Evolutionary conservation across 345 rosid species (phyloP).

Genomic region (Carallia brachiata): DNA sequence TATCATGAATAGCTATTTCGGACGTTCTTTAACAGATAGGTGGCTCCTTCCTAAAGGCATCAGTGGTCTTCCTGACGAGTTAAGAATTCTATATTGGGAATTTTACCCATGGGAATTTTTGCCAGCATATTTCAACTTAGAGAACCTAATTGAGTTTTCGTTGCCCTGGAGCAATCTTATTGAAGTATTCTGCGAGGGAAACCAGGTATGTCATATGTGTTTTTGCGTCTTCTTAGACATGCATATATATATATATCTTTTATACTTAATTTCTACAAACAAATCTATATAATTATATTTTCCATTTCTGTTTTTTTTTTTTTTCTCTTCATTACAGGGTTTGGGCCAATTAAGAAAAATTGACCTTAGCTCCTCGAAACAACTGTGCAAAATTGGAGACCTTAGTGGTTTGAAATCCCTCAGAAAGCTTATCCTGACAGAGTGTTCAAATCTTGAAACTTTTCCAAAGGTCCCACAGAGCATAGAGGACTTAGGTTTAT

Average conservation of each 20-base stretch:
- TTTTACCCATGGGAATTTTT: constrained; percentile 3
- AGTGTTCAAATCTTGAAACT: constrained; percentile 27
- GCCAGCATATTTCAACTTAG: constrained; percentile 5
- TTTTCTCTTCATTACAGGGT: background rate
- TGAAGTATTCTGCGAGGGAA: background rate
- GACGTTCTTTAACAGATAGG: background rate
- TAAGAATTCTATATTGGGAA: constrained; percentile 8
- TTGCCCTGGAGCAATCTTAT: background rate
- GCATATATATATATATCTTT: too few relatives aligned
- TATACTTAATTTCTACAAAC: too few relatives aligned
- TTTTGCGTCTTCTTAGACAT: background rate
- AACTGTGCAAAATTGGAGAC: constrained; percentile 15
- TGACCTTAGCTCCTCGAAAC: constrained; percentile 8
- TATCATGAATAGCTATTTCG: too few relatives aligned
- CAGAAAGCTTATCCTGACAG: constrained; percentile 16
- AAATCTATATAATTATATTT: too few relatives aligned
- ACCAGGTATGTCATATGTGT: background rate
- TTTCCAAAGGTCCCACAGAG: constrained; percentile 27
- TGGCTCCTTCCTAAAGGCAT: background rate
- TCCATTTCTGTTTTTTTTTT: too few relatives aligned
- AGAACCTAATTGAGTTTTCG: constrained; percentile 6
- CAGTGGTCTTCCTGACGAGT: background rate
- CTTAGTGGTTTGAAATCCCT: constrained; percentile 30
- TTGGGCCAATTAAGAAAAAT: background rate
- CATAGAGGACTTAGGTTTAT: constrained; percentile 23